Evolutionary conservation across 176 grass and related monocot genomes (phyloP).

Genomic region (Phoenix dactylifera): DNA sequence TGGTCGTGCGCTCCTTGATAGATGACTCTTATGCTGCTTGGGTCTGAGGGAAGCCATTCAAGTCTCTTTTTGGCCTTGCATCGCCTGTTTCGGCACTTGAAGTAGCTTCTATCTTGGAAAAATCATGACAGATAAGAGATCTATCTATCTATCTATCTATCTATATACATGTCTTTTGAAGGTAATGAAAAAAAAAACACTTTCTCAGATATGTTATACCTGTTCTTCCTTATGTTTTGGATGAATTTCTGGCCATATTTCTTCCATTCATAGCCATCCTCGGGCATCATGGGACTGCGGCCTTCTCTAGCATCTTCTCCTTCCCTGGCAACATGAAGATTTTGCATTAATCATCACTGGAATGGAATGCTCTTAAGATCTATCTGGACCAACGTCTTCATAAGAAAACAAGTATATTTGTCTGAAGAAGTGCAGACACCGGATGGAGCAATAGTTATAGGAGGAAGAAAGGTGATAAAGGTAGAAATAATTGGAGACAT

Average conservation of each 20-base stretch:
- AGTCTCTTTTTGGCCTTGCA: constrained; percentile 71
- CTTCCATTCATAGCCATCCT: constrained; percentile 77
- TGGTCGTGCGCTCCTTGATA: constrained; percentile 51
- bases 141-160: too few relatives aligned
- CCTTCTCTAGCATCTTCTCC: constrained; percentile 6
- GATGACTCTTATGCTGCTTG: constrained; percentile 27
- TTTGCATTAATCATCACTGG: too few relatives aligned
- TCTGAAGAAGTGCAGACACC: too few relatives aligned
- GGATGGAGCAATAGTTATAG: too few relatives aligned
- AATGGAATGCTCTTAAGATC: too few relatives aligned
- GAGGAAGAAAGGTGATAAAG: too few relatives aligned
- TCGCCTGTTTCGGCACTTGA: constrained; percentile 50
- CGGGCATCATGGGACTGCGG: constrained; percentile 31
- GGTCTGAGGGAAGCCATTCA: constrained; percentile 48
- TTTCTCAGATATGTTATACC: constrained; percentile 14
- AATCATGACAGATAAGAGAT: not conserved
- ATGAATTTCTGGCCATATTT: constrained; percentile 94
- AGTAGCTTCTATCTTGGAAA: constrained; percentile 48
- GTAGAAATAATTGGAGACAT: too few relatives aligned
- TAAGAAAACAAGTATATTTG: too few relatives aligned
- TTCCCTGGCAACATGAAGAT: constrained; percentile 9
- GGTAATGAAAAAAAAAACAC: not conserved
- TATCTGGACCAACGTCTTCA: too few relatives aligned
- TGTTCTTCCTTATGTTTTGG: constrained; percentile 52
- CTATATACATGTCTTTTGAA: too few relatives aligned